These are phyloP conservation scores for Heliosperma pusillum DNA, from an alignment of 148 eudicot genomes.

Conservation along the genomic window DNA sequence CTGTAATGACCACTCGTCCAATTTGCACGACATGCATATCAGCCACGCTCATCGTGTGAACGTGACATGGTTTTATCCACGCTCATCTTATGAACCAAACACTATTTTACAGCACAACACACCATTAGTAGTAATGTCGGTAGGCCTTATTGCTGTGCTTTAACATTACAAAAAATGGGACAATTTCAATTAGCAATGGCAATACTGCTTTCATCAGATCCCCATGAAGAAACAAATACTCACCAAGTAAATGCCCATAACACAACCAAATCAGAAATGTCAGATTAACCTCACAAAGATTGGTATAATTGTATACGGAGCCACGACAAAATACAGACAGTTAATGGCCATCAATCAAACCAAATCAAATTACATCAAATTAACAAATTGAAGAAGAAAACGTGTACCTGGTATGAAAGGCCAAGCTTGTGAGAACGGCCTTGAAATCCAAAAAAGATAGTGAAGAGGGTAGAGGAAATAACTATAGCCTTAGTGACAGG, in stretches of 20 bases:
- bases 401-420: constrained; percentile 65
- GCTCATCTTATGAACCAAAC: too few species aligned
- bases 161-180: background rate
- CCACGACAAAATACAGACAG: background rate
- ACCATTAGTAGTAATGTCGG: too few species aligned
- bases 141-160: too few species aligned
- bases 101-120: too few species aligned
- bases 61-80: too few species aligned
- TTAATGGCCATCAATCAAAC: background rate
- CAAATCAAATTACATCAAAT: background rate
- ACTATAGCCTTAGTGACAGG: constrained; percentile 76
- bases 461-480: constrained; percentile 61
- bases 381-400: background rate
- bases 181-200: background rate
- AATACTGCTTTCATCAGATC: background rate
- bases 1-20: too few species aligned
- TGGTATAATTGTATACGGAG: background rate
- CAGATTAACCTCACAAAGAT: background rate
- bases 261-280: background rate
- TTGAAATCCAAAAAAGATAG: constrained; percentile 73
- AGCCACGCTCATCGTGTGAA: too few species aligned
- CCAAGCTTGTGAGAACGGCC: constrained; percentile 68
- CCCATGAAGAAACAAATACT: background rate
- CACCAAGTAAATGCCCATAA: too few species aligned
- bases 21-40: too few species aligned